Evolutionary conservation across 805 yeast species (phyloP), one percentile per base, ranked within the genome.

Genomic region (Zygotorulaspora sp.): DNA sequence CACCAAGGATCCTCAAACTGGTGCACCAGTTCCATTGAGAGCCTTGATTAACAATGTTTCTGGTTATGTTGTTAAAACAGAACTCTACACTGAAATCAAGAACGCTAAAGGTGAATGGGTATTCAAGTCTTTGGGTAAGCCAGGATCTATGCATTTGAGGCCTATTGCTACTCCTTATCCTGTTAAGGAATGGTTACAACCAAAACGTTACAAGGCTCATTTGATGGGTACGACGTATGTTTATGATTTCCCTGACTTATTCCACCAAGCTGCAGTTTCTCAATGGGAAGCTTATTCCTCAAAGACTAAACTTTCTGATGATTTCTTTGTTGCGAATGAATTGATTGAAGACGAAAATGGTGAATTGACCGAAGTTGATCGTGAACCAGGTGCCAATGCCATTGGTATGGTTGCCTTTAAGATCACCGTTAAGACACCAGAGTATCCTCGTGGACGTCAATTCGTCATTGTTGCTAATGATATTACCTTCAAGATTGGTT

Each of bases 401-500:
- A 78, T 86, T 59, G 98, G 99, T 68, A 92, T 92, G 97, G 96
- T 92, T 55, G 98, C 95, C 36, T 92, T 95, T 79, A 74, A 83
- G 65, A 74, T 86, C 34, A 77, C 80, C 31, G 95, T 86, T 15
- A 87, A 88, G 70, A 94, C 98, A 26, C 96, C 96, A 4, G 98
- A 90, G 63, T 89, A 85, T 64, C 97, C 99, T 50, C 75, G 82
- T 52, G 99, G 99, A 41, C 89, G 99, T 70, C 84, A 83, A 66
- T 78, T 92, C 57, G 75, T 90, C 45, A 75, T 92, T 54, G 84
- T 92, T 61, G 97, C 99, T 32, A 92, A 92, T 59, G 99, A 92
- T 64, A 92, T 92, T 58, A 92, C 98, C 29, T 92, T 74, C 74
- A 89, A 88, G 78, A 90, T 92, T 66, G 99, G 99, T 66, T 94